Base-by-base conservation (phyloP, 2,329 filamentous ascomycete species). In the Lecanoromycetidae sp. region DNA sequence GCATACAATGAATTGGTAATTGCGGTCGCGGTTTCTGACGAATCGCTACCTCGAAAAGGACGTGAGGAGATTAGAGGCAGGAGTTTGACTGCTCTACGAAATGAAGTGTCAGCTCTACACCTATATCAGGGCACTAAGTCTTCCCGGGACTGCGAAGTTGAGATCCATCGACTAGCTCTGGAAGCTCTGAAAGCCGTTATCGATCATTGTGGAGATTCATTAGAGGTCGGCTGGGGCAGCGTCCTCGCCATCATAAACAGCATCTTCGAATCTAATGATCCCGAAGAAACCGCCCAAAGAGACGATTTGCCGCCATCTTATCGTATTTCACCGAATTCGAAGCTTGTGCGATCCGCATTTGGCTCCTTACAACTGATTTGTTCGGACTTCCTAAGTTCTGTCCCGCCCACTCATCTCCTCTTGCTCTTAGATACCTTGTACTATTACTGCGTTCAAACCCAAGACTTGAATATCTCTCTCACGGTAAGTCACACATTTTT, bases 401-500 rank as follows among this genome's bases (percentile, higher is more conserved):
- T 80, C 48, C 84, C 77, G 37, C 79, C 77, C 61, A 76, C 71
- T 41, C 95, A 76, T 67, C 85, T 82, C 63, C 73, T 80, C 50
- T 77, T 81, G 49, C 74, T 98, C 13, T 80, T 96, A 52, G 84
- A 94, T 66, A 87, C 88, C 9, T 75, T 98, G 19, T 86, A 87
- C 58, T 82, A 83, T 54, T 98, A 96, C 63, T 87, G 86, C 56
- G 82, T 80, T 0, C 91, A 98, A 62, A 75, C 82, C 54, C 85
- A 94, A 55, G 91, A 98, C 59, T 72, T 98, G 30, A 98, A 98
- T 56, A 93, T 96, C 58, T 90, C 90, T 0, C 71, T 98, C 22
- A 96, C 91, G 27, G 83, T 85, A 70, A 64, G 76, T 62, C 1
- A 8, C 20, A 10, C n/a, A 9, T 2, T 12, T 15, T 3, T 15